phyloP scores from a whole-genome alignment of 805 yeast genomes.

The Starmerella gropengiesseri region DNA sequence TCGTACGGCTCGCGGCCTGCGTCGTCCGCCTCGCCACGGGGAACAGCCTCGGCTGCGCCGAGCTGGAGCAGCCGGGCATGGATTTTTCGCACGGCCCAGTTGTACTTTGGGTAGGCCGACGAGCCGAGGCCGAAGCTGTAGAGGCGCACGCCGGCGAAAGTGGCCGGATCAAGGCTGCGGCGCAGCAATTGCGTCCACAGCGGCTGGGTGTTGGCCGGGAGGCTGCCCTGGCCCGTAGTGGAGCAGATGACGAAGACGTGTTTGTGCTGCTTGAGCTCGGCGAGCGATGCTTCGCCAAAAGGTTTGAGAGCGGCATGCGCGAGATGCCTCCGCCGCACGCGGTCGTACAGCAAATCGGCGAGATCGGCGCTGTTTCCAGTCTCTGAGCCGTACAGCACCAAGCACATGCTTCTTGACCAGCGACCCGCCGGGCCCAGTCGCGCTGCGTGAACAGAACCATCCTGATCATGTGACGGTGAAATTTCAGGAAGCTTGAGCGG shows the following conservation, averaged over 20 bases:
- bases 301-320: constrained; percentile 33
- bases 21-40: constrained; percentile 85
- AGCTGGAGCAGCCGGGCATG: constrained; percentile 69
- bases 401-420: constrained; percentile 13
- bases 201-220: constrained; percentile 64
- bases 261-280: constrained; percentile 36
- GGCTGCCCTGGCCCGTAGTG: constrained; percentile 91
- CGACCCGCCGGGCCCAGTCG: no score
- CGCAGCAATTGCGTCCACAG: constrained; percentile 67
- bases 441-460: no score
- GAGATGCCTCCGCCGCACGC: constrained; percentile 41
- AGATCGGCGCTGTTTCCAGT: constrained; percentile 86
- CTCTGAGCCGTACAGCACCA: constrained; percentile 77
- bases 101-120: constrained; percentile 78
- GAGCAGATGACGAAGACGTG: constrained; percentile 56
- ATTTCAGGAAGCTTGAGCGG: no score
- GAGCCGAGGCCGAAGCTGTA: constrained; percentile 89
- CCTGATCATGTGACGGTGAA: no score
- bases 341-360: constrained; percentile 52
- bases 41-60: constrained; percentile 64
- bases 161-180: constrained; percentile 49
- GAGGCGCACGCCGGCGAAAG: constrained; percentile 51
- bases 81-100: constrained; percentile 75
- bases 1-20: constrained; percentile 61
- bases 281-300: constrained; percentile 33